Evolutionary conservation across 768 basidiomycete genomes (phyloP).

Genomic region (Collybia sordida): DNA sequence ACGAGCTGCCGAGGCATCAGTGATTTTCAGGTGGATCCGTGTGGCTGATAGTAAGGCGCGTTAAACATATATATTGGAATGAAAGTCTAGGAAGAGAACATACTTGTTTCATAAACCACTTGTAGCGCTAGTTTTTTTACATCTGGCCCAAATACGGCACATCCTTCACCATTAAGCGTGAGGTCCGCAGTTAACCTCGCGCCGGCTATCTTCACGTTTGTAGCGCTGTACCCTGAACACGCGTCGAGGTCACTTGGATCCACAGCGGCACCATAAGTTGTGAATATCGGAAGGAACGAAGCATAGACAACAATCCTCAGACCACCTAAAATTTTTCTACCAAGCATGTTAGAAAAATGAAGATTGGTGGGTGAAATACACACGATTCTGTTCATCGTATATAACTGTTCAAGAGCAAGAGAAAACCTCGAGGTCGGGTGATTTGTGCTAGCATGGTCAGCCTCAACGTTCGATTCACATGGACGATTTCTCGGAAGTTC

Average conservation of each 20-base stretch:
- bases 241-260: constrained; percentile 45
- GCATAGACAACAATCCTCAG: no score
- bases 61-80: neutral
- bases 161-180: constrained; percentile 46
- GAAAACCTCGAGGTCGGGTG: no score
- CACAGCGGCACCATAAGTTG: constrained; percentile 13
- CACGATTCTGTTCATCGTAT: no score
- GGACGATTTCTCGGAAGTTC: no score
- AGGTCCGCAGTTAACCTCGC: constrained; percentile 50
- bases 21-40: constrained; percentile 66
- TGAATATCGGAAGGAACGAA: no score
- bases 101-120: constrained; percentile 62
- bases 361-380: no score
- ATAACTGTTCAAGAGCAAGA: no score
- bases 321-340: no score
- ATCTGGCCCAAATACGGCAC: constrained; percentile 62
- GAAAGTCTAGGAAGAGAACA: constrained; percentile 18
- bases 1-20: constrained; percentile 45
- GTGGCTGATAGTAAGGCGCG: constrained; percentile 34
- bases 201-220: constrained; percentile 38
- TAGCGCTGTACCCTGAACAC: constrained; percentile 60
- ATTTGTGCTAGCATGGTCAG: no score
- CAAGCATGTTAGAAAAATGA: no score
- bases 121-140: constrained; percentile 43
- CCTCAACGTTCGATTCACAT: no score